These are phyloP conservation scores for Rosellinia necatrix DNA, from an alignment of 2,329 filamentous ascomycete species.

Conservation along the genomic window DNA sequence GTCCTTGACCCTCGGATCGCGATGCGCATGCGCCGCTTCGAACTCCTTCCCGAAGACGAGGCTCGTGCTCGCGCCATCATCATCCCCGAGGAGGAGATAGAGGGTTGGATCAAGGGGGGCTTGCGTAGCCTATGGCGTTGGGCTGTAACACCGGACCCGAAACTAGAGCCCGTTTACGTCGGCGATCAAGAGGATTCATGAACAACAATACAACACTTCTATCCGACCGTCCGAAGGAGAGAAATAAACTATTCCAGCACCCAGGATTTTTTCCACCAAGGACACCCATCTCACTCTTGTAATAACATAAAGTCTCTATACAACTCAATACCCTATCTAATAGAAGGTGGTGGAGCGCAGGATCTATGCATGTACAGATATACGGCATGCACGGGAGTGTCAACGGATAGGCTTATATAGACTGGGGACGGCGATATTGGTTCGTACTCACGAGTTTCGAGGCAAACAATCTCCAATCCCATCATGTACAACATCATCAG, in stretches of 20 bases:
- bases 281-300: neutral
- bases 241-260: neutral
- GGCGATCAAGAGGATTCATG: constrained; percentile 3
- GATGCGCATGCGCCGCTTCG: constrained; percentile 79
- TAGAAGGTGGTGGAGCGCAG: constrained; percentile 1
- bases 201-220: neutral
- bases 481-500: constrained; percentile 9
- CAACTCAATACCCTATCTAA: neutral
- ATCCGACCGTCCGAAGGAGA: neutral
- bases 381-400: neutral
- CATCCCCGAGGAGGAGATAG: constrained; percentile 69
- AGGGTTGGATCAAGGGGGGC: constrained; percentile 69
- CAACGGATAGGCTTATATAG: constrained; percentile 1
- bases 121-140: constrained; percentile 59
- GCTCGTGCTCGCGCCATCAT: constrained; percentile 65
- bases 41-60: constrained; percentile 71
- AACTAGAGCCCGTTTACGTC: constrained; percentile 6
- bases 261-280: too few relatives aligned
- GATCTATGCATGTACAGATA: neutral
- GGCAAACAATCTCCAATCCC: constrained; percentile 6
- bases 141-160: constrained; percentile 46
- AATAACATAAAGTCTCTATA: constrained; percentile 4
- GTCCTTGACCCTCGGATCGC: constrained; percentile 77
- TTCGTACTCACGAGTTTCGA: neutral
- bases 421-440: neutral